Percentiles rank a stretch among this genome's conserved stretches.
Evolutionary conservation across 768 basidiomycete genomes (phyloP).

Genomic region (Russula abietina): DNA sequence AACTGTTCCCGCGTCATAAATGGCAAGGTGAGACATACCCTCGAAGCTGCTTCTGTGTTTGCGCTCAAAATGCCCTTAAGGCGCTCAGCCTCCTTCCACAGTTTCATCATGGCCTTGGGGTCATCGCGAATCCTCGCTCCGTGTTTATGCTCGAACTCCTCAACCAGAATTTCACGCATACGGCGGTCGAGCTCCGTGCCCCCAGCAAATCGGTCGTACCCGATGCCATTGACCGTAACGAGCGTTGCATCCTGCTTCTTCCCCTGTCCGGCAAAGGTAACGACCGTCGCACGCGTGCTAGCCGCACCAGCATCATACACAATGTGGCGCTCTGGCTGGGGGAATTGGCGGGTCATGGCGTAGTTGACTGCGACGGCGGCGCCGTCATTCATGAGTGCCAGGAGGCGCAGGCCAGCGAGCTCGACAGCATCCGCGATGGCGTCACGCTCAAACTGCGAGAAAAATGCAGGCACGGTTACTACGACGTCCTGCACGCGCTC

Average conservation of each 20-base stretch:
- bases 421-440: slow-evolving; percentile 90
- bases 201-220: slow-evolving; percentile 68
- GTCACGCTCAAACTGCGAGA: slow-evolving; percentile 85
- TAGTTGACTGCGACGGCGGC: slow-evolving; percentile 96
- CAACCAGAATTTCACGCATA: slow-evolving; percentile 72
- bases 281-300: slow-evolving; percentile 71
- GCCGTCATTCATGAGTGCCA: slow-evolving; percentile 89
- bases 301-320: slow-evolving; percentile 94
- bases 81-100: slow-evolving; percentile 90
- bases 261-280: slow-evolving; percentile 49
- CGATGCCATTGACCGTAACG: slow-evolving; percentile 74
- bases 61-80: slow-evolving; percentile 92
- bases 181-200: slow-evolving; percentile 84
- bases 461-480: slow-evolving; percentile 87
- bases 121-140: slow-evolving; percentile 64
- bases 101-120: slow-evolving; percentile 81
- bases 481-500: slow-evolving; percentile 82
- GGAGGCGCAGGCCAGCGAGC: slow-evolving; percentile 75
- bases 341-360: slow-evolving; percentile 91
- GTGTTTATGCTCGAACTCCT: slow-evolving; percentile 67
- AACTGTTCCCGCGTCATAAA: not conserved
- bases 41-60: slow-evolving; percentile 70
- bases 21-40: slow-evolving; percentile 40
- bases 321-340: slow-evolving; percentile 74
- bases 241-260: slow-evolving; percentile 53